Evolutionary conservation across 768 basidiomycete genomes (phyloP).

Genomic region (Rhizopogon vesiculosus): DNA sequence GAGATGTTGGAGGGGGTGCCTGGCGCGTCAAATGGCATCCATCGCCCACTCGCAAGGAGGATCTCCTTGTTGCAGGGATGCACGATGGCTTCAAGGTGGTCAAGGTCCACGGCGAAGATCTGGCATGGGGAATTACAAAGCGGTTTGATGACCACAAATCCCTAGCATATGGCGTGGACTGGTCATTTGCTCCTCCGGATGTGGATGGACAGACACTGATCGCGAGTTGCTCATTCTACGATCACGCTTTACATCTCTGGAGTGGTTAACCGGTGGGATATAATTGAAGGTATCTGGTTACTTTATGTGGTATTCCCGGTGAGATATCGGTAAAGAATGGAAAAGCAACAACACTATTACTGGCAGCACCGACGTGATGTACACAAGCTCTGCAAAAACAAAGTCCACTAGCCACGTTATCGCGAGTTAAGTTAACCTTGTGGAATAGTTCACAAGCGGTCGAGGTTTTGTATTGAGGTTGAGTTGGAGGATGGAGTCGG

Average conservation of each 20-base stretch:
- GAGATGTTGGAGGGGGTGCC: conserved; percentile 82
- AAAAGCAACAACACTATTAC: too few relatives aligned
- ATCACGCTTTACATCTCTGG: conserved; percentile 83
- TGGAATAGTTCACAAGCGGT: neutral
- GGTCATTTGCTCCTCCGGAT: conserved; percentile 49
- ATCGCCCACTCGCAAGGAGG: conserved; percentile 50
- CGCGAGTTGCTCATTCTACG: conserved; percentile 95
- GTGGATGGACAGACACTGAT: conserved; percentile 45
- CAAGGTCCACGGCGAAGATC: conserved; percentile 15
- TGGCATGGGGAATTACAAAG: conserved; percentile 36
- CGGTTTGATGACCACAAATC: conserved; percentile 76
- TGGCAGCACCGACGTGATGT: neutral
- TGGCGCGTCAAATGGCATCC: conserved; percentile 99
- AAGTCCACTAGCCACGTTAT: neutral
- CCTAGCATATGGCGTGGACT: conserved; percentile 90
- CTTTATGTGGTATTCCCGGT: neutral
- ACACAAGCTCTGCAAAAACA: neutral
- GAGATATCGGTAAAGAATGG: neutral
- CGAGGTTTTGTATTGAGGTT: neutral
- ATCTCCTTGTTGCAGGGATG: conserved; percentile 95
- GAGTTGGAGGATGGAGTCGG: conserved; percentile 4
- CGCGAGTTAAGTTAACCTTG: neutral
- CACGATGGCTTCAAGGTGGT: conserved; percentile 93
- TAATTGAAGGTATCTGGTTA: neutral
- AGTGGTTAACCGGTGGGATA: conserved; percentile 36